Base-by-base conservation (phyloP, 179 eudicot species). In the Heliamphora pulchella region DNA sequence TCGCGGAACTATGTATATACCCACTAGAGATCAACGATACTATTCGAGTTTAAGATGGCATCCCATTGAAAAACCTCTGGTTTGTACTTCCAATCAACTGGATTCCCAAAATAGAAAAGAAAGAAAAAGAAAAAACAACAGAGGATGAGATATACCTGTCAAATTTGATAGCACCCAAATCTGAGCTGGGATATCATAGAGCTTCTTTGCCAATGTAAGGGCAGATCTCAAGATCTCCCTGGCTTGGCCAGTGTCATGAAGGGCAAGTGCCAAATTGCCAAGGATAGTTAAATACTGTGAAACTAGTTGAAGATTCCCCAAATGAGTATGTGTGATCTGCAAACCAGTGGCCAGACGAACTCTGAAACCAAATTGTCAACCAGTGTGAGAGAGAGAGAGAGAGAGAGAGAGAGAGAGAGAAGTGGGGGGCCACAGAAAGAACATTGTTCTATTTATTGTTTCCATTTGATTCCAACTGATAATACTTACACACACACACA, bases 241-340 rank as follows among this genome's bases (percentile, higher is more conserved):
- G 72, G 98, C 99, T 89, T 96, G 99, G 54, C 81, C 90, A 77
- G 96, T 88, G 83, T 96, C 99, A 87, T 85, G 97, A 74, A 96
- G 92, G 80, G 99, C 91, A 82, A 96, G 93, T 48, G 99, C 98
- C 91, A 96, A 86, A 80, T 89, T 91, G 76, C 98, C 99, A 59
- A 96, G 97, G 73, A 94, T 86, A 10, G 99, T 92, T 69, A 96
- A 87, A 86, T 94, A 96, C 86, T 96, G 99, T 8, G 99, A 94
- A 86, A 96, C 98, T 50, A 96, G 90, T 84, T 96, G 99, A 86
- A 96, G 96, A 89, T 94, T 96, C 41, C 99, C 98, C 80, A 94
- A 81, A 84, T 82, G 79, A 79, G 81, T 82, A 75, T 96, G 99
- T 3, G 99, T 89, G 54, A 90, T 84, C 89, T 92, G 98, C 90